Percentiles rank a stretch among this genome's conserved stretches.
These are phyloP conservation scores for Candida frijolesensis DNA, from an alignment of 1,139 yeast species.

Conservation along the genomic window DNA sequence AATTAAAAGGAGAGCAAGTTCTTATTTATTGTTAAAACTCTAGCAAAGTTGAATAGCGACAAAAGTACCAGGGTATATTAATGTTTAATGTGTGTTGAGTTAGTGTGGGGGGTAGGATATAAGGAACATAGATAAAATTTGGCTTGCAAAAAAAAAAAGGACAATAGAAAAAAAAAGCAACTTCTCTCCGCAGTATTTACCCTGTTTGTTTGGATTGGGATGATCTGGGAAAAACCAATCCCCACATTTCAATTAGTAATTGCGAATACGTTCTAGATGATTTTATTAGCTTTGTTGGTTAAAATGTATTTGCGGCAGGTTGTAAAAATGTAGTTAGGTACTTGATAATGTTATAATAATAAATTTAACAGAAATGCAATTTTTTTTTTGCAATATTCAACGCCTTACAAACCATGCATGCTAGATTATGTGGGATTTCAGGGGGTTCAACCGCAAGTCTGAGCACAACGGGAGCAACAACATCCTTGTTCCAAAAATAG, in stretches of 20 bases:
- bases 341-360: no score
- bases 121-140: neutral
- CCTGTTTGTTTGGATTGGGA: neutral
- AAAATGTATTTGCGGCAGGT: no score
- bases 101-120: neutral
- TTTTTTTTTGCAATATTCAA: no score
- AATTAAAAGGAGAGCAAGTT: neutral
- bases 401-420: no score
- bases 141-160: neutral
- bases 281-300: no score
- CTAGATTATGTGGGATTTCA: no score
- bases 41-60: neutral
- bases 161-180: neutral
- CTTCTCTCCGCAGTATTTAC: neutral
- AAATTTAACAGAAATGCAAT: no score
- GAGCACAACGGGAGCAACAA: no score
- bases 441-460: no score
- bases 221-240: neutral
- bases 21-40: neutral
- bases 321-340: no score
- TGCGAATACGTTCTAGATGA: neutral
- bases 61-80: neutral
- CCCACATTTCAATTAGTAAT: slow-evolving; percentile 2
- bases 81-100: neutral
- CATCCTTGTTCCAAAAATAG: no score